phyloP scores from a whole-genome alignment of 495 filamentous ascomycete genomes.

The Evansstolkia leycettana region DNA sequence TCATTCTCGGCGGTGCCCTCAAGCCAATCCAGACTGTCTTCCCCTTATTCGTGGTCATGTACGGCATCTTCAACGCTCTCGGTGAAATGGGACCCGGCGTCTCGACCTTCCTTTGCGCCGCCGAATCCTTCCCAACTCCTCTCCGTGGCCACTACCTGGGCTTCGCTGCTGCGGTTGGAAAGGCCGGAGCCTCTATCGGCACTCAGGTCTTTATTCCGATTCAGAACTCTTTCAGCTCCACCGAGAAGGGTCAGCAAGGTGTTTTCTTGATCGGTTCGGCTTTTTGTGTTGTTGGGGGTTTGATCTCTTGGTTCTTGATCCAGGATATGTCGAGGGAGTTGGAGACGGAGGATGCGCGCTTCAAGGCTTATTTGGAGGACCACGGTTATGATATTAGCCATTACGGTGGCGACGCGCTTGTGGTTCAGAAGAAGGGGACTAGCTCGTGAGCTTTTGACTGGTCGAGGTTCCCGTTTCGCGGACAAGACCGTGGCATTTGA shows the following conservation, averaged over 20 bases:
- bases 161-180: conserved; percentile 39
- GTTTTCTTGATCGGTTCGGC: conserved; percentile 43
- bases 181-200: conserved; percentile 39
- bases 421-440: no score
- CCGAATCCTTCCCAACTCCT: conserved; percentile 37
- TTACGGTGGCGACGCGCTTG: no score
- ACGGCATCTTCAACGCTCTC: conserved; percentile 38
- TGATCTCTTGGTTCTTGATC: conserved; percentile 40
- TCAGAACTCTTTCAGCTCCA: conserved; percentile 18
- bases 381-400: no score
- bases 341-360: conserved; percentile 26
- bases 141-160: conserved; percentile 41
- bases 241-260: conserved; percentile 38
- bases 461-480: no score
- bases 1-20: conserved; percentile 39
- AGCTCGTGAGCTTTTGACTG: no score
- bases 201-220: conserved; percentile 40
- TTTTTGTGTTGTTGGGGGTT: conserved; percentile 17
- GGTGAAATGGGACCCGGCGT: conserved; percentile 42
- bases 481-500: no score
- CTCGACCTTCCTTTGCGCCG: conserved; percentile 37
- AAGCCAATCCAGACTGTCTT: conserved; percentile 35
- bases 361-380: conserved; percentile 34
- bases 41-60: conserved; percentile 41
- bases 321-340: conserved; percentile 33